Evolutionary conservation across 2,329 filamentous ascomycete species (phyloP).

Genomic region (Fusarium sp.): DNA sequence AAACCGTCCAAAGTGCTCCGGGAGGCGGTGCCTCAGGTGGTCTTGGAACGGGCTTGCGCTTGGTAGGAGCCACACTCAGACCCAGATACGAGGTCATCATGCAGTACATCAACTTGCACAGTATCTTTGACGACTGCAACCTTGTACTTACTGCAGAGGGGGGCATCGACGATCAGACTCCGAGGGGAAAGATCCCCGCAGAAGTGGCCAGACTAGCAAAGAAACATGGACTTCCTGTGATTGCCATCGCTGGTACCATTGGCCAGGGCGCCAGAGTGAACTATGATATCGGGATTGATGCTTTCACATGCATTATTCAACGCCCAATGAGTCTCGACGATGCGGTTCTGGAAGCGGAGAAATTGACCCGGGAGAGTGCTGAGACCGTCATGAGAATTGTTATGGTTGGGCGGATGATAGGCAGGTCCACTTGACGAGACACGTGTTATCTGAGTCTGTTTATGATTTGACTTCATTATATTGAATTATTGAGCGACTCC

Average conservation of each 20-base stretch:
- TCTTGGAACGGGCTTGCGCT: slow-evolving; percentile 59
- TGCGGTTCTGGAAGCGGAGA: slow-evolving; percentile 44
- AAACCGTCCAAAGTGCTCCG: slow-evolving; percentile 49
- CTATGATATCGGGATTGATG: slow-evolving; percentile 48
- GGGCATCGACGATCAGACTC: slow-evolving; percentile 61
- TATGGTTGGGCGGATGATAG: slow-evolving; percentile 44
- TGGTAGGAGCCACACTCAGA: slow-evolving; percentile 57
- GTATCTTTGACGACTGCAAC: slow-evolving; percentile 57
- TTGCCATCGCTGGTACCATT: slow-evolving; percentile 51
- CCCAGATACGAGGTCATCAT: slow-evolving; percentile 60
- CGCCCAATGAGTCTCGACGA: slow-evolving; percentile 45
- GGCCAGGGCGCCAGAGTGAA: slow-evolving; percentile 47
- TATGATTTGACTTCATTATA: background rate
- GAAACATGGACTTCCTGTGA: slow-evolving; percentile 55
- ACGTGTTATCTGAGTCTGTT: background rate
- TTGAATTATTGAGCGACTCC: background rate
- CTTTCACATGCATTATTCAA: slow-evolving; percentile 48
- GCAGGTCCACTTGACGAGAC: background rate
- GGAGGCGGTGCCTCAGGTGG: slow-evolving; percentile 63
- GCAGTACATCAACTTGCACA: slow-evolving; percentile 59
- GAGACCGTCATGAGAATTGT: slow-evolving; percentile 49
- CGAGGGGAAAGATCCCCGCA: slow-evolving; percentile 62
- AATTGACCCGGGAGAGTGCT: slow-evolving; percentile 45
- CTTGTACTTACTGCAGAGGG: slow-evolving; percentile 64
- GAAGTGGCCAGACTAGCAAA: slow-evolving; percentile 60